phyloP scores from a whole-genome alignment of 495 filamentous ascomycete genomes.

The Immersiella caudata region DNA sequence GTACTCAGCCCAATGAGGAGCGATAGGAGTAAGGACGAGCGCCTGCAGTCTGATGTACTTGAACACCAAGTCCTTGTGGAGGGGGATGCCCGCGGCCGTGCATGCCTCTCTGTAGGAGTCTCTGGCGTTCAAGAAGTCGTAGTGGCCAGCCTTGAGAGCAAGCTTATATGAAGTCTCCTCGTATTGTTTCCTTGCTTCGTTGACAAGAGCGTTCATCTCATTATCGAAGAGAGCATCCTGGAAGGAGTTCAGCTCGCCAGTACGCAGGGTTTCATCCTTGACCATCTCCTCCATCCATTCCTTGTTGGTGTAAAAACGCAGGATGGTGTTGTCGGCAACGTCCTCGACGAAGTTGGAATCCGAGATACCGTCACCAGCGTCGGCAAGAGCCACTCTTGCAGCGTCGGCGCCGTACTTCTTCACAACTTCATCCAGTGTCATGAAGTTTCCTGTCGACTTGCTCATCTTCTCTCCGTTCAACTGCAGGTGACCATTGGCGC shows the following conservation, averaged over 20 bases:
- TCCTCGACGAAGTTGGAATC: slow-evolving; percentile 98
- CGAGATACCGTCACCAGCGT: slow-evolving; percentile 90
- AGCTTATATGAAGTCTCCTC: slow-evolving; percentile 82
- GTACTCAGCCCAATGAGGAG: slow-evolving; percentile 94
- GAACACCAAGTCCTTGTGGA: slow-evolving; percentile 75
- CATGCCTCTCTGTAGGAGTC: slow-evolving; percentile 88
- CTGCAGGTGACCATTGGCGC: slow-evolving; percentile 89
- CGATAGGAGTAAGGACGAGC: slow-evolving; percentile 61
- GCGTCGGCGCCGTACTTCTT: slow-evolving; percentile 96
- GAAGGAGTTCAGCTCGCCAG: slow-evolving; percentile 72
- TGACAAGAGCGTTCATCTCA: slow-evolving; percentile 83
- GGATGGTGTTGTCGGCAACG: slow-evolving; percentile 87
- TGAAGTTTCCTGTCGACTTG: slow-evolving; percentile 94
- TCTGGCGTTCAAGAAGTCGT: slow-evolving; percentile 83
- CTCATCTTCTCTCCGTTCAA: slow-evolving; percentile 97
- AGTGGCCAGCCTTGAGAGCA: slow-evolving; percentile 86
- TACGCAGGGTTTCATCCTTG: slow-evolving; percentile 71
- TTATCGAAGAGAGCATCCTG: slow-evolving; percentile 92
- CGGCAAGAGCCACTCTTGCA: slow-evolving; percentile 85
- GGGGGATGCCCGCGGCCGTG: slow-evolving; percentile 70
- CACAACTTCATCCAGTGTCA: slow-evolving; percentile 83
- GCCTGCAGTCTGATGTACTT: slow-evolving; percentile 84
- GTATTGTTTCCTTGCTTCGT: slow-evolving; percentile 76
- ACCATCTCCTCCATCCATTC: slow-evolving; percentile 90
- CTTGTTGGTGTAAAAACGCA: slow-evolving; percentile 81